Conservation (phyloP, 768 basidiomycete species). For the Dioszegia hungarica region DNA sequence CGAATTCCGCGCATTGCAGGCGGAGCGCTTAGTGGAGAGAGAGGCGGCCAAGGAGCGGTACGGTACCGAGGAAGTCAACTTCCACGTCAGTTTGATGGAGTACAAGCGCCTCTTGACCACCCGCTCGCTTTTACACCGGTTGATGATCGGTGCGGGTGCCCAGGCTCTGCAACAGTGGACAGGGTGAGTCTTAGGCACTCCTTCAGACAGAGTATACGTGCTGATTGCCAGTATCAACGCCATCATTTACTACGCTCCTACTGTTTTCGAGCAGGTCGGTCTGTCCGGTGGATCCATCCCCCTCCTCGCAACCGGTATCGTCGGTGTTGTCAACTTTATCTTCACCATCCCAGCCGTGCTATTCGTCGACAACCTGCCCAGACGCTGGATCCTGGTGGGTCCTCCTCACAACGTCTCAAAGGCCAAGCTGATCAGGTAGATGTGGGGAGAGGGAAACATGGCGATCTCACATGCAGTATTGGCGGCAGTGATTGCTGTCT, state of each 20-base stretch:
- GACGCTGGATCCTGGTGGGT: no score
- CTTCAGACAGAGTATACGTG: background rate
- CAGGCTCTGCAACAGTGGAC: slow-evolving; percentile 83
- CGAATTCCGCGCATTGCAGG: slow-evolving; percentile 55
- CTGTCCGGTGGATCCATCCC: slow-evolving; percentile 61
- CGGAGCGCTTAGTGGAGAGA: slow-evolving; percentile 66
- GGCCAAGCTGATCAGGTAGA: slow-evolving; percentile 47
- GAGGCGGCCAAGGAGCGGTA: slow-evolving; percentile 60
- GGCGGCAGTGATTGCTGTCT: slow-evolving; percentile 56
- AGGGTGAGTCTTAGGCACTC: slow-evolving; percentile 49
- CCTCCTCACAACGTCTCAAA: no score
- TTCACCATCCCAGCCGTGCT: slow-evolving; percentile 74
- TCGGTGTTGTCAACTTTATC: slow-evolving; percentile 71
- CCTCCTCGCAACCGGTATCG: slow-evolving; percentile 64
- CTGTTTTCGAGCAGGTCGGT: slow-evolving; percentile 61
- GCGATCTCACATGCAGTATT: slow-evolving; percentile 62
- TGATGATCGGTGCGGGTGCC: slow-evolving; percentile 58
- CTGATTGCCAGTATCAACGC: slow-evolving; percentile 17
- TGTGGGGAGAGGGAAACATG: slow-evolving; percentile 20
- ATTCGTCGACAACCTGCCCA: slow-evolving; percentile 72
- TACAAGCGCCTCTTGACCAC: slow-evolving; percentile 61
- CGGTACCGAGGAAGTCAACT: slow-evolving; percentile 47
- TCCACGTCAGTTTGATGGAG: slow-evolving; percentile 60
- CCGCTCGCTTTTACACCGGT: slow-evolving; percentile 57
- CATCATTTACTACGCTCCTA: slow-evolving; percentile 68